These are phyloP conservation scores for Brasilioporus rufonigricans DNA, from an alignment of 768 basidiomycete genomes.

Conservation along the genomic window DNA sequence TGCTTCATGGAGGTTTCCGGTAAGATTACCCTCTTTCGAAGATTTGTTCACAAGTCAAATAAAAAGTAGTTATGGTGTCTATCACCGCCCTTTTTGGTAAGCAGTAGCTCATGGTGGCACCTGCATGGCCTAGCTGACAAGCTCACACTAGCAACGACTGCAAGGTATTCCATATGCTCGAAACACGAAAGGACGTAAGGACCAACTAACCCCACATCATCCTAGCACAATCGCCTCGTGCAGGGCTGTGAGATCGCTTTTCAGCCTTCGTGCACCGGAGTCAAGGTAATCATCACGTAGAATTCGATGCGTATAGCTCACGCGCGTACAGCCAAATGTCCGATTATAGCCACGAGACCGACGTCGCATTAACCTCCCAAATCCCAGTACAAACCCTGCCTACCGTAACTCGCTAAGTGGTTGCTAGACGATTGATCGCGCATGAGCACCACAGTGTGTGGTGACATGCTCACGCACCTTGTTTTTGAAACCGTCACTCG, in stretches of 20 bases:
- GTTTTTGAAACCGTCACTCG: too few relatives aligned
- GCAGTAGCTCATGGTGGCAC: neutral
- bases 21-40: neutral
- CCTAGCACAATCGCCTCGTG: constrained; percentile 15
- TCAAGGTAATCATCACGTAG: neutral
- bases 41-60: neutral
- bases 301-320: too few relatives aligned
- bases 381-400: neutral
- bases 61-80: constrained; percentile 1
- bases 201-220: neutral
- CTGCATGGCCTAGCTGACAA: neutral
- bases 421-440: too few relatives aligned
- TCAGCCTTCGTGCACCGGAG: neutral
- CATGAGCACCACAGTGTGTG: too few relatives aligned
- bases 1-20: neutral
- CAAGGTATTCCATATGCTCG: constrained; percentile 8
- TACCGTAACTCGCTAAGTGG: too few relatives aligned
- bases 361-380: constrained; percentile 2
- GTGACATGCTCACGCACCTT: too few relatives aligned
- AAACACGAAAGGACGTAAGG: too few relatives aligned
- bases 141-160: constrained; percentile 9
- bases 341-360: too few relatives aligned
- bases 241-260: too few relatives aligned
- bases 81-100: constrained; percentile 8
- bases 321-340: too few relatives aligned